phyloP scores from a whole-genome alignment of 2,329 filamentous ascomycete species.

The Ophiostoma himal-ulmi region DNA sequence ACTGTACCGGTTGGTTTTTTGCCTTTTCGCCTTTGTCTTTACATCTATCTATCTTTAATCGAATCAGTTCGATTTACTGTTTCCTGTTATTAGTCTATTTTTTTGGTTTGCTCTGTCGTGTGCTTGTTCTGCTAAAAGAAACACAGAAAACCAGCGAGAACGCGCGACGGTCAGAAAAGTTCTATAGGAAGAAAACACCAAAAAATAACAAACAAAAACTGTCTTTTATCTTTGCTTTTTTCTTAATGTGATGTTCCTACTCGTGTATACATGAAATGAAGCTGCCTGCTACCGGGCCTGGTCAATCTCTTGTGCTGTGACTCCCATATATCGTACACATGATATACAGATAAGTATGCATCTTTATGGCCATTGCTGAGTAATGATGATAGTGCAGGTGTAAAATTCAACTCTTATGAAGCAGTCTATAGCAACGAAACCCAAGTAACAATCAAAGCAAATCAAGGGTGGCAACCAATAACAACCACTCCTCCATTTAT shows the following conservation, averaged over 20 bases:
- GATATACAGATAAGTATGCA: no score
- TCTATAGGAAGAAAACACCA: slow-evolving; percentile 12
- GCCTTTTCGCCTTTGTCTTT: slow-evolving; percentile 21
- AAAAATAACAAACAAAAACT: slow-evolving; percentile 15
- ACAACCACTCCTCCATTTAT: neutral
- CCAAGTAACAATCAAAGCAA: no score
- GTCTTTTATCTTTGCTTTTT: neutral
- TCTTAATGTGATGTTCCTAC: neutral
- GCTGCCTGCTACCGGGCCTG: neutral
- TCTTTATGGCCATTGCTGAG: no score
- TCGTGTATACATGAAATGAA: neutral
- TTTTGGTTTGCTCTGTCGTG: slow-evolving; percentile 29
- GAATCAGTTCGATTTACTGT: neutral
- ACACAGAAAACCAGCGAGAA: neutral
- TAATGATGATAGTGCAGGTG: no score
- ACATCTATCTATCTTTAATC: slow-evolving; percentile 21
- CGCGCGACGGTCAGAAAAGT: neutral
- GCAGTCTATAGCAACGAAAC: no score
- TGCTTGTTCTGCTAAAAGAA: neutral
- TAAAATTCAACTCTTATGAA: no score
- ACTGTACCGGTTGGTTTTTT: slow-evolving; percentile 25
- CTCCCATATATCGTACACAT: no score
- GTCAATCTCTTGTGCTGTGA: no score
- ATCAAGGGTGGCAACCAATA: no score
- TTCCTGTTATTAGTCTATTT: slow-evolving; percentile 3